Conservation (phyloP, 805 yeast species). For the Blastobotrys terrestris region DNA sequence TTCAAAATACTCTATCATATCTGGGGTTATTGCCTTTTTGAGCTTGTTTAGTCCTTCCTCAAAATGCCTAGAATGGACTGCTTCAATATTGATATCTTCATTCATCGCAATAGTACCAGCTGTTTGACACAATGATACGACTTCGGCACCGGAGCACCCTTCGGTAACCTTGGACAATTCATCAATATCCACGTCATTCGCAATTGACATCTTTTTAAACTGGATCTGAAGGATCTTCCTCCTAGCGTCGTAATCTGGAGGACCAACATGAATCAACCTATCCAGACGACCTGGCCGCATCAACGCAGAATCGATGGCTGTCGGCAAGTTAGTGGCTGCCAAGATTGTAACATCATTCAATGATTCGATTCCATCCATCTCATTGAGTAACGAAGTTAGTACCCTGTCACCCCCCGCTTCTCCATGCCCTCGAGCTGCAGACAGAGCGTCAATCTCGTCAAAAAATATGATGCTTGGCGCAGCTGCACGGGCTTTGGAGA, state of each 20-base stretch:
- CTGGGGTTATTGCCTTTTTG: conserved; percentile 73
- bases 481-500: conserved; percentile 90
- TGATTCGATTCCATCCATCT: conserved; percentile 96
- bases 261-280: conserved; percentile 85
- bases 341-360: conserved; percentile 87
- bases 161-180: conserved; percentile 59
- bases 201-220: conserved; percentile 56
- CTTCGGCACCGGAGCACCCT: conserved; percentile 97
- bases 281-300: conserved; percentile 95
- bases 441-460: conserved; percentile 94
- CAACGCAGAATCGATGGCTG: conserved; percentile 85
- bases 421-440: conserved; percentile 61
- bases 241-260: conserved; percentile 82
- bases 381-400: conserved; percentile 83
- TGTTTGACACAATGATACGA: conserved; percentile 85
- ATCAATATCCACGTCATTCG: conserved; percentile 43
- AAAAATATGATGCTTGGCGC: conserved; percentile 91
- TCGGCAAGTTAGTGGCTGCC: conserved; percentile 96
- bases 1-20: conserved; percentile 71
- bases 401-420: conserved; percentile 69
- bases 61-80: conserved; percentile 63
- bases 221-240: conserved; percentile 68
- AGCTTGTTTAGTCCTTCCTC: conserved; percentile 61
- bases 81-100: conserved; percentile 48
- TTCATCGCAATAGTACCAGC: conserved; percentile 93